Conservation (phyloP, 2,329 filamentous ascomycete genomes). For the Pyrenochaeta sp. region DNA sequence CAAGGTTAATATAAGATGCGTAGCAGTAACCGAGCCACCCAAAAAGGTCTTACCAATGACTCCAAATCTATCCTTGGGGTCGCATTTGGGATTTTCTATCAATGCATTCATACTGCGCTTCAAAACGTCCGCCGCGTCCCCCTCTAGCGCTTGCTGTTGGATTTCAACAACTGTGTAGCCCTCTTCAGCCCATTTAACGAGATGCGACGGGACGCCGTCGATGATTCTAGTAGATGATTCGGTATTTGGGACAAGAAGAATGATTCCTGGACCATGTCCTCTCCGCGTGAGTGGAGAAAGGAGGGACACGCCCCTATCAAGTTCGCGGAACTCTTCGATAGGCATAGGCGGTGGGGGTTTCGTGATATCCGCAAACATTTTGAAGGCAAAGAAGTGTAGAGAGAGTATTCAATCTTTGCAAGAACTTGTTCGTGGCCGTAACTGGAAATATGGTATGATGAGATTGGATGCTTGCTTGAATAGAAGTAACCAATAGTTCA, state of each 20-base stretch:
- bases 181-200: constrained; percentile 73
- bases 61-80: constrained; percentile 13
- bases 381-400: background rate
- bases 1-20: too few relatives aligned
- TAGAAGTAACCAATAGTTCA: too few relatives aligned
- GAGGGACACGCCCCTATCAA: constrained; percentile 6
- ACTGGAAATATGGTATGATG: too few relatives aligned
- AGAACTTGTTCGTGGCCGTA: constrained; percentile 2
- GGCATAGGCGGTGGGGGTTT: constrained; percentile 18
- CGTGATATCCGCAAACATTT: constrained; percentile 9
- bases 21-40: background rate
- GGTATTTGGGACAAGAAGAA: constrained; percentile 19
- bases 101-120: constrained; percentile 11
- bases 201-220: constrained; percentile 19
- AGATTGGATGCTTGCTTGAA: too few relatives aligned
- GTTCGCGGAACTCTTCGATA: background rate
- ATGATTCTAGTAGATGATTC: constrained; percentile 11
- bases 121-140: constrained; percentile 2
- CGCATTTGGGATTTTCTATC: constrained; percentile 8
- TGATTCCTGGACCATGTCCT: constrained; percentile 15
- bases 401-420: background rate
- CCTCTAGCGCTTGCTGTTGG: constrained; percentile 10
- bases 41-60: constrained; percentile 7
- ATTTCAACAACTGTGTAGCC: constrained; percentile 56
- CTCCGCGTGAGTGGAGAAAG: constrained; percentile 13